Evolutionary conservation across 2,329 filamentous ascomycete genomes (phyloP), one percentile per base, ranked within the genome.

Genomic region (Penicillium digitatum): DNA sequence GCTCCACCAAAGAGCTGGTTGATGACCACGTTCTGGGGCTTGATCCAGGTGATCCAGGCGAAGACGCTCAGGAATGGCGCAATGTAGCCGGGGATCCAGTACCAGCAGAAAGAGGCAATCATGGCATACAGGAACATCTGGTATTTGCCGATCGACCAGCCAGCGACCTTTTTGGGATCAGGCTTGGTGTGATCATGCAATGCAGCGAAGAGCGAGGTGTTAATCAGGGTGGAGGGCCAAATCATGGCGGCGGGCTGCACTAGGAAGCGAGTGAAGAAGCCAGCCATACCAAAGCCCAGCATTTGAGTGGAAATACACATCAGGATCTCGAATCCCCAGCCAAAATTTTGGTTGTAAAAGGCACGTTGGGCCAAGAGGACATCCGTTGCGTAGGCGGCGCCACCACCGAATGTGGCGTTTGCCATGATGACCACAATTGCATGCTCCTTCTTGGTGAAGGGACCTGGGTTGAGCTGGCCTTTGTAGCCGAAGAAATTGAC

Each of bases 271-370:
- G 84, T 79, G 76, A 88, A 81, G 66, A 87, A 82, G 2, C 86
- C 86, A 0, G 86, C 86, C 57, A 88, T 82, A 2, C 86, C 85
- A 63, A 88, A 88, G 0, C 86, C 86, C 11, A 87, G 73, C 54
- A 85, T 86, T 69, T 89, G 87, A 1, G 84, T 87, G 8, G 84
- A 87, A 16, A 90, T 77, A 22, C 82, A 84, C 56, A 88, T 76
- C 16, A 89, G 74, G 29, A 89, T 71, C 68, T 89, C 84, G 66
- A 87, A 90, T 1, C 76, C 60, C 59, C 87, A 78, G 20, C 86
- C 86, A 64, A 88, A 88, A 55, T 85, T 76, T 63, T 88, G 81
- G 67, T 86, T 84, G 68, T 90, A 90, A 63, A 89, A 90, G 16
- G 86, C 80, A 18, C 83, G 74, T 71, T 89, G 87, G 0, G 87